Percentiles rank a stretch among this genome's conserved stretches.
These are phyloP conservation scores for Wickerhamomyces sp. DNA, from an alignment of 1,139 yeast genomes.

Conservation along the genomic window DNA sequence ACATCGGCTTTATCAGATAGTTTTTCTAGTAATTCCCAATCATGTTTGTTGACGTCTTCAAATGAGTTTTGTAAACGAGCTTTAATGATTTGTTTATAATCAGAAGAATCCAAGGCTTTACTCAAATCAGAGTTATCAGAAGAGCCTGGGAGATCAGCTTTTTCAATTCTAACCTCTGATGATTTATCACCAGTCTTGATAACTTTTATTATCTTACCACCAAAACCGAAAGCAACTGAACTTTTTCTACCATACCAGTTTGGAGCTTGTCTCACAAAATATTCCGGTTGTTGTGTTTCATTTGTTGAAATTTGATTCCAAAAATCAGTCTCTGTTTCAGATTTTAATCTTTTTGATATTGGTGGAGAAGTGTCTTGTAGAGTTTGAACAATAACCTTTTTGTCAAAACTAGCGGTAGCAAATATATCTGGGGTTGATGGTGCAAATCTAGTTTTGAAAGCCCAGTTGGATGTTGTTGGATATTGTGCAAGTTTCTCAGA, in stretches of 20 bases:
- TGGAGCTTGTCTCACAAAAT: slow-evolving; percentile 78
- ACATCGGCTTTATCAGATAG: slow-evolving; percentile 47
- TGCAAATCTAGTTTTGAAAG: slow-evolving; percentile 82
- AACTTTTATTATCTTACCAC: slow-evolving; percentile 76
- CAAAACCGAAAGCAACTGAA: slow-evolving; percentile 85
- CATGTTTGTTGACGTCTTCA: slow-evolving; percentile 48
- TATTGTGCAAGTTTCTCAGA: slow-evolving; percentile 76
- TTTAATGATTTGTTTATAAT: slow-evolving; percentile 51
- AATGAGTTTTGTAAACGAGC: slow-evolving; percentile 41
- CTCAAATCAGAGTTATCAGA: slow-evolving; percentile 39
- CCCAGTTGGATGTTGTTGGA: slow-evolving; percentile 93
- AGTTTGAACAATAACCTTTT: slow-evolving; percentile 77
- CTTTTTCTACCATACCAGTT: slow-evolving; percentile 78
- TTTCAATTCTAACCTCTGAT: slow-evolving; percentile 45
- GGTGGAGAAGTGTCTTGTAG: slow-evolving; percentile 72
- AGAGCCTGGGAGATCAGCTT: slow-evolving; percentile 40
- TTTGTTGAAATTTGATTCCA: slow-evolving; percentile 78
- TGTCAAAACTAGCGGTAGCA: slow-evolving; percentile 92
- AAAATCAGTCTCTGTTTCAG: slow-evolving; percentile 69
- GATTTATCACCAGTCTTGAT: slow-evolving; percentile 37
- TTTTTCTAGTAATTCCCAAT: slow-evolving; percentile 71
- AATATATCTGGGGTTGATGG: slow-evolving; percentile 85
- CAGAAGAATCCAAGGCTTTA: slow-evolving; percentile 53
- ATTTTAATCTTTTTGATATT: slow-evolving; percentile 37
- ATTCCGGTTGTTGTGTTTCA: slow-evolving; percentile 67